These are phyloP conservation scores for Ceratocystiopsis brevicomis DNA, from an alignment of 2,329 filamentous ascomycete genomes.

Conservation along the genomic window DNA sequence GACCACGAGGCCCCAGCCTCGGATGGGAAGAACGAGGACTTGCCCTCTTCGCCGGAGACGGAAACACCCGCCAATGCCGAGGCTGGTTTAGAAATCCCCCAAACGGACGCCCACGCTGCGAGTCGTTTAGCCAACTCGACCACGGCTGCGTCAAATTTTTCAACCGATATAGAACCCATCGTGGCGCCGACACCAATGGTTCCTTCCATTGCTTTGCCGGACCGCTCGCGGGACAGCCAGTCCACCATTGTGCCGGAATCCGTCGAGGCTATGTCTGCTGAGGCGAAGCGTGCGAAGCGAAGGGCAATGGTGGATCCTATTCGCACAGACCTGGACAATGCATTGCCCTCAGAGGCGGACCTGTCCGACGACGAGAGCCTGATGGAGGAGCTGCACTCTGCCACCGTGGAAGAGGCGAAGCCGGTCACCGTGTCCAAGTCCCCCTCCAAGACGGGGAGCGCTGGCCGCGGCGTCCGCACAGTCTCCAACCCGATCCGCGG, in stretches of 20 bases:
- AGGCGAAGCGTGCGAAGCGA: conserved; percentile 17
- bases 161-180: background rate
- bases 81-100: background rate
- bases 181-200: no score
- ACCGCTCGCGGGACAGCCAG: conserved; percentile 1
- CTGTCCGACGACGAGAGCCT: conserved; percentile 57
- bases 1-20: no score
- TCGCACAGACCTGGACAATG: conserved; percentile 17
- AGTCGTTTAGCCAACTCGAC: background rate
- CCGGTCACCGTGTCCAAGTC: conserved; percentile 64
- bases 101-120: background rate
- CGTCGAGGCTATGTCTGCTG: conserved; percentile 12
- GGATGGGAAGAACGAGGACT: background rate
- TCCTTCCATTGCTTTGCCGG: no score
- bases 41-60: no score
- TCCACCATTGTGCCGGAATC: conserved; percentile 1
- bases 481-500: conserved; percentile 30
- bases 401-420: conserved; percentile 67
- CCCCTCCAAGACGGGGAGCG: conserved; percentile 41
- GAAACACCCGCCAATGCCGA: background rate
- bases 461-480: conserved; percentile 22
- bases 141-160: conserved; percentile 1
- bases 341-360: conserved; percentile 21
- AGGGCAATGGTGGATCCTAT: conserved; percentile 33
- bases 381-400: conserved; percentile 69